Evolutionary conservation across 1,284 basidiomycete genomes (phyloP), one percentile per base, ranked within the genome.

Genomic region (Austroboletus niveus): DNA sequence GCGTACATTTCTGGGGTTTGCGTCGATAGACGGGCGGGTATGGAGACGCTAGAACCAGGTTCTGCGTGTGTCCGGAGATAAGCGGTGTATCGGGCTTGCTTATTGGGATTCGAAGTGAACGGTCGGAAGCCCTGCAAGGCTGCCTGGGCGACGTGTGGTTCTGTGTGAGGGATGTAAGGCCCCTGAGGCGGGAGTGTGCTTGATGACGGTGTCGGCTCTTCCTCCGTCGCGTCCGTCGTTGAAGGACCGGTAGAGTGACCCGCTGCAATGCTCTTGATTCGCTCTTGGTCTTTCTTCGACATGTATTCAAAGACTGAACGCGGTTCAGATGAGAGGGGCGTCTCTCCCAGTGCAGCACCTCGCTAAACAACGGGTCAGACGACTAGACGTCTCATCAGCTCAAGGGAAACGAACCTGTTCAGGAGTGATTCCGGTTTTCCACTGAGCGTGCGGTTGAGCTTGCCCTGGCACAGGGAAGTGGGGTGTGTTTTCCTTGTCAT

Each of bases 231-330:
- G 49, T 65, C 55, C 39, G 56, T 48, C 39, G 58, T 32, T 45
- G 65, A 52, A 36, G 69, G 49, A 22, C 61, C 62, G 8, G 60
- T 57, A n/a, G 60, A 57, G 11, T 67, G 58, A 32, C 55, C 58
- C 29, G 75, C 68, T 12, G 84, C 74, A 27, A 89, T 77, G 10
- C 80, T 78, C 54, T 89, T 84, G 4, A 98, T 77, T 3, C 94
- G 85, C 54, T 96, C 93, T 47, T 83, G 80, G 60, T 95, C 92
- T 66, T 94, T 95, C 57, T 88, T 82, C 0, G 94, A 94, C 64
- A 98, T 85, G 68, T 88, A 98, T 45, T 98, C 94, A 63, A 95
- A 95, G 4, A 99, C 82, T 0, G 93, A 96, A 39, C 83, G 84
- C 2, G 85, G 80, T 36, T 82, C 82, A 2, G 84, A 74, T 2